A percentile compares a stretch with the other conserved stretches of the same genome.
phyloP scores from a whole-genome alignment of 2,329 filamentous ascomycete species.

The Sporothrix luriei region DNA sequence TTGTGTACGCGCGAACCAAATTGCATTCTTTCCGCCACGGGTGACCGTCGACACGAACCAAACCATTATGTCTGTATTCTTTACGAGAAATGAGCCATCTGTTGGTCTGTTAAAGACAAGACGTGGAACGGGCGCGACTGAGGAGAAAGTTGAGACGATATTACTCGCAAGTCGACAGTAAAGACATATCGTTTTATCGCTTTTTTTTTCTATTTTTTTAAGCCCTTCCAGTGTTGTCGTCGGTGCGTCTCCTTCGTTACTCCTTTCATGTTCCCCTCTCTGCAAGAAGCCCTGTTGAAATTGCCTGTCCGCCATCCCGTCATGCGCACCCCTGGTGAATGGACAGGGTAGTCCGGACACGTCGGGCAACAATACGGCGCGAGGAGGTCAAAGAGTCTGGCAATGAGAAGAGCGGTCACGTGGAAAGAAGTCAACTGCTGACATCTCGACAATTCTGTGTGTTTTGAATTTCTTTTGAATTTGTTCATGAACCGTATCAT shows the following conservation, averaged over 20 bases:
- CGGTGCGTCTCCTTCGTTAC: background rate
- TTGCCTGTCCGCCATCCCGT: constrained; percentile 8
- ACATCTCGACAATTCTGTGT: background rate
- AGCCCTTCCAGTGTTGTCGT: background rate
- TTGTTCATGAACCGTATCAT: background rate
- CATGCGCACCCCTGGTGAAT: constrained; percentile 4
- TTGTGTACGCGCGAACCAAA: no score
- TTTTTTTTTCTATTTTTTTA: background rate
- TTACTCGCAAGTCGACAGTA: background rate
- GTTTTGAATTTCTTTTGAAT: background rate
- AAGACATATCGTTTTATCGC: background rate
- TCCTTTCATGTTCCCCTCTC: background rate
- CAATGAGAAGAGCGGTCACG: background rate
- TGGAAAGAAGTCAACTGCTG: background rate
- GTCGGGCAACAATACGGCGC: background rate
- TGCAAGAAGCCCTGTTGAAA: background rate
- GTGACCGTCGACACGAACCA: no score
- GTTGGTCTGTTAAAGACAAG: no score
- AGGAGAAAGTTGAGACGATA: background rate
- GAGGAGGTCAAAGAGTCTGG: background rate
- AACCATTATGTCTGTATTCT: no score
- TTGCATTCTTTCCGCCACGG: no score
- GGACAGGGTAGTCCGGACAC: constrained; percentile 1
- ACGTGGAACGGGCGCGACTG: no score
- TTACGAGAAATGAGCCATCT: no score